Base-by-base conservation (phyloP, 805 yeast genomes). In the Tetrapisispora iriomotensis region DNA sequence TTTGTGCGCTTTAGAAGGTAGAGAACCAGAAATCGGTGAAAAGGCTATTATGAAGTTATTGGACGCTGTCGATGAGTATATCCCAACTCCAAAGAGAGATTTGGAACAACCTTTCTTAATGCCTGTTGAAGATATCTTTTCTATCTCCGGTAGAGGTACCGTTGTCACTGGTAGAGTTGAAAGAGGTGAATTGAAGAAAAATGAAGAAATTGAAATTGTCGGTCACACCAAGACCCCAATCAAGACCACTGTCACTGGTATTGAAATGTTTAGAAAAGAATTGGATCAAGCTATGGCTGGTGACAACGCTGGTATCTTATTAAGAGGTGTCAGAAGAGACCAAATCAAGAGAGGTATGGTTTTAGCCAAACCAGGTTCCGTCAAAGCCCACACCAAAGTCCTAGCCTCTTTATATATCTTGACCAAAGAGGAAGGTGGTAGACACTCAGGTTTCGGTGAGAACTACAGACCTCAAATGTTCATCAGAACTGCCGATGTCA, bases 261-360 rank as follows among this genome's bases (percentile, higher is more conserved):
- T 92, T 61, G 98, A 92, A 76, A 90, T 88, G 96, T 92, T 92
- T 80, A 88, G 87, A 79, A 92, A 92, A 77, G 97, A 92, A 66
- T 79, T 92, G 59, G 97, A 88, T 70, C 75, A 79, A 58, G 97
- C 97, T 51, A 82, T 82, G 80, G 98, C 96, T 60, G 98, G 98
- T 75, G 98, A 92, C 72, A 92, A 94, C 68, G 94, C 95, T 64
- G 98, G 98, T 70, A 78, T 92, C 56, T 73, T 92, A 65, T 75
- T 92, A 65, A 87, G 98, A 76, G 97, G 97, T 77, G 77, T 90
- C 65, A 88, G 87, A 79, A 86, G 96, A 74, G 98, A 92, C 59
- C 95, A 92, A 62, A 73, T 92, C 55, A 75, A 76, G 67, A 84
- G 98, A 72, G 98, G 98, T 71, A 90, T 90, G 97, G 94, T 92